Evolutionary conservation across 2,329 filamentous ascomycete genomes (phyloP).

Genomic region (Lecanoromycetidae sp.): DNA sequence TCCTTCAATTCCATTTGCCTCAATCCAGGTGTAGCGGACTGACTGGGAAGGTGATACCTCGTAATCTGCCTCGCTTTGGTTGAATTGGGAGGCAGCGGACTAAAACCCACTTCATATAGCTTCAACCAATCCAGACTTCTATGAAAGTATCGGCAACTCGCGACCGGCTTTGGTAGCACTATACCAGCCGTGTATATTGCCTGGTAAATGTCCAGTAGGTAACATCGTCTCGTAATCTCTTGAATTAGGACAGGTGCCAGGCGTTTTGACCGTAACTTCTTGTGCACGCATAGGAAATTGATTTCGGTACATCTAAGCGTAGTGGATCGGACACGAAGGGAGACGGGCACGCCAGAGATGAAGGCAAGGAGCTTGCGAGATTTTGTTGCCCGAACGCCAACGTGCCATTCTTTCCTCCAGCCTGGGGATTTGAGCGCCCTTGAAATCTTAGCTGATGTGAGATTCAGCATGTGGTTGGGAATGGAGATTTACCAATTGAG

Average conservation of each 20-base stretch:
- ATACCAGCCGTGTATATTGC: constrained; percentile 92
- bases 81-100: constrained; percentile 68
- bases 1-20: constrained; percentile 71
- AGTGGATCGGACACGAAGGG: constrained; percentile 66
- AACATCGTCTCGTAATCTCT: constrained; percentile 88
- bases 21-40: constrained; percentile 60
- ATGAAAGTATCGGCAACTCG: constrained; percentile 91
- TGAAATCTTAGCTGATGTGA: too few relatives aligned
- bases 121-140: constrained; percentile 92
- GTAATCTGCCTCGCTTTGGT: constrained; percentile 76
- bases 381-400: constrained; percentile 74
- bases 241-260: constrained; percentile 92
- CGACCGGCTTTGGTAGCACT: constrained; percentile 80
- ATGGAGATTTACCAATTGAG: constrained; percentile 66
- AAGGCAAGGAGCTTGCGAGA: constrained; percentile 86
- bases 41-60: constrained; percentile 70
- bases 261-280: constrained; percentile 88
- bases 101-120: constrained; percentile 89
- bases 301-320: constrained; percentile 74
- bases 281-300: constrained; percentile 97
- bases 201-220: constrained; percentile 77
- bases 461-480: neutral
- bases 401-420: constrained; percentile 89
- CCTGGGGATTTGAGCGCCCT: constrained; percentile 89
- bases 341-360: constrained; percentile 84